These are phyloP conservation scores for Phylloporus arenicola DNA, from an alignment of 768 basidiomycete species.

Conservation along the genomic window DNA sequence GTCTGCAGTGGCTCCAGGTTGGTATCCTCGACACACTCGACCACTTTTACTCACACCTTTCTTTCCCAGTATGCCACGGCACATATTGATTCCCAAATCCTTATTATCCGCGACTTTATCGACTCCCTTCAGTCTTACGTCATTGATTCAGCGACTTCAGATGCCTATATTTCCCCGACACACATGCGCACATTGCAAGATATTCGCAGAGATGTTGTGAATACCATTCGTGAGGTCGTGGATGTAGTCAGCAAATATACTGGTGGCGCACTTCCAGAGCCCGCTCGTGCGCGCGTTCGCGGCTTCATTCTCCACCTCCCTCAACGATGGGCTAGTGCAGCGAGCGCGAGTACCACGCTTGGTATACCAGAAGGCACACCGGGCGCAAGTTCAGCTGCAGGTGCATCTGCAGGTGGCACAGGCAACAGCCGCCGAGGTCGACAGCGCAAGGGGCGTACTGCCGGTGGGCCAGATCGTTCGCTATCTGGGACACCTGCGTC, in stretches of 20 bases:
- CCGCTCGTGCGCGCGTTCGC: slow-evolving; percentile 66
- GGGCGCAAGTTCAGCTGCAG: slow-evolving; percentile 34
- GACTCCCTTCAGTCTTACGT: slow-evolving; percentile 50
- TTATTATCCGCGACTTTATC: slow-evolving; percentile 79
- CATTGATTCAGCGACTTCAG: slow-evolving; percentile 19
- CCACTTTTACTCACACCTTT: background rate
- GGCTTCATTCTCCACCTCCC: slow-evolving; percentile 78
- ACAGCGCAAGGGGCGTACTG: slow-evolving; percentile 36
- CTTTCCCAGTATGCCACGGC: slow-evolving; percentile 68
- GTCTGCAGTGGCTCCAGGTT: slow-evolving; percentile 84
- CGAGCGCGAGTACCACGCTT: slow-evolving; percentile 8
- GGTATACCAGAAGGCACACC: slow-evolving; percentile 25
- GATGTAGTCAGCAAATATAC: slow-evolving; percentile 83
- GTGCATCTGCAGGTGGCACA: slow-evolving; percentile 24
- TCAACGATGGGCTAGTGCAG: slow-evolving; percentile 58
- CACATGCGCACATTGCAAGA: slow-evolving; percentile 66
- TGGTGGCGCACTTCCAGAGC: slow-evolving; percentile 81
- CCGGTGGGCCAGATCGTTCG: slow-evolving; percentile 31
- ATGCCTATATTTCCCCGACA: slow-evolving; percentile 37
- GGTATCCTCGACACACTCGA: slow-evolving; percentile 16
- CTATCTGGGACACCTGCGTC: slow-evolving; percentile 28
- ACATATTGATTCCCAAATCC: slow-evolving; percentile 84
- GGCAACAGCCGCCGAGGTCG: slow-evolving; percentile 19
- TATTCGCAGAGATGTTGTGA: slow-evolving; percentile 78
- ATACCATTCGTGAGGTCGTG: slow-evolving; percentile 84